Evolutionary conservation across 495 filamentous ascomycete genomes (phyloP).

Genomic region (Neurospora sublineolata): DNA sequence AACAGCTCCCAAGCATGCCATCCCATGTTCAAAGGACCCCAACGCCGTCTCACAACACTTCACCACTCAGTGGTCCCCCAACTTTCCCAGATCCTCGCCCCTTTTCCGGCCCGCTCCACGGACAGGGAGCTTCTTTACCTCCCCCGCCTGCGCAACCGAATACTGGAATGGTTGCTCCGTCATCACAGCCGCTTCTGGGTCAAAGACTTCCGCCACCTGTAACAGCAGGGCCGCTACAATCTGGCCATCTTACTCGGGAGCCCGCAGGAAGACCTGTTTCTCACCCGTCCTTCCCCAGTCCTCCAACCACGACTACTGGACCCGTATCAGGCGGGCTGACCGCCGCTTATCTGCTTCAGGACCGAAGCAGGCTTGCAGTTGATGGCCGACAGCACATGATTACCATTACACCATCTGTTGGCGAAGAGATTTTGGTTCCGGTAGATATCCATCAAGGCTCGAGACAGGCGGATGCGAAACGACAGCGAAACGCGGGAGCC

Average conservation of each 20-base stretch:
- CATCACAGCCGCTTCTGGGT: slow-evolving; percentile 28
- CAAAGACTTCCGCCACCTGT: slow-evolving; percentile 16
- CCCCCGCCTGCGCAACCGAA: slow-evolving; percentile 22
- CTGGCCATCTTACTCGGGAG: slow-evolving; percentile 9
- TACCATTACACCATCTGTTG: slow-evolving; percentile 28
- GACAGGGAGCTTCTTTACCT: slow-evolving; percentile 16
- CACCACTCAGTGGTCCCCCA: slow-evolving; percentile 21
- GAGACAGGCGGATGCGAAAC: slow-evolving; percentile 79
- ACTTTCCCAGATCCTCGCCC: slow-evolving; percentile 23
- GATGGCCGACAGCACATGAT: slow-evolving; percentile 31
- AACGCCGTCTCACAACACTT: slow-evolving; percentile 13
- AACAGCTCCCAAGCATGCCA: slow-evolving; percentile 29
- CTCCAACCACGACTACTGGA: background rate
- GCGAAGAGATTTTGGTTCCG: slow-evolving; percentile 46
- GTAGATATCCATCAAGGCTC: slow-evolving; percentile 72
- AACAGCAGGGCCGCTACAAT: slow-evolving; percentile 15
- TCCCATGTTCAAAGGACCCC: slow-evolving; percentile 23
- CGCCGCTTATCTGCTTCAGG: slow-evolving; percentile 1
- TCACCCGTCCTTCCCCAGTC: background rate
- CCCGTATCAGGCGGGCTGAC: background rate
- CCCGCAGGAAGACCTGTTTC: slow-evolving; percentile 12
- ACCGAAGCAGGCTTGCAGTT: slow-evolving; percentile 18
- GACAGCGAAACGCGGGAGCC: slow-evolving; percentile 86
- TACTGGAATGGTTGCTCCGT: slow-evolving; percentile 22
- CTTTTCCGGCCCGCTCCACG: slow-evolving; percentile 13